phyloP scores from a whole-genome alignment of 371 early-diverging fungal genomes.

The Globomyces sp. region DNA sequence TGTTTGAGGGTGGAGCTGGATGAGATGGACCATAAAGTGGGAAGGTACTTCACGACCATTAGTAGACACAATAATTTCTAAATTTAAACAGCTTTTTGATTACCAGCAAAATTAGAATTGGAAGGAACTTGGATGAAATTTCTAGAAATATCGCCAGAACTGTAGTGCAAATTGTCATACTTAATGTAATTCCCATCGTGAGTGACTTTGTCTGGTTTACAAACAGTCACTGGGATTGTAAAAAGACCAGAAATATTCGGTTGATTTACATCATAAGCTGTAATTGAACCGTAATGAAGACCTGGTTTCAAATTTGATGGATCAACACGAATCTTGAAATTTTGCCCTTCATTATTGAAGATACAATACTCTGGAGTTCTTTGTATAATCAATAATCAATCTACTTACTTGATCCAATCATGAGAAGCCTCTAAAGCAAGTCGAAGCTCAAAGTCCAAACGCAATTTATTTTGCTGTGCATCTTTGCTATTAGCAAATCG shows the following conservation, averaged over 20 bases:
- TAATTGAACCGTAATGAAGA: conserved; percentile 76
- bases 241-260: conserved; percentile 74
- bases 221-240: conserved; percentile 85
- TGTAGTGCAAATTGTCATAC: conserved; percentile 64
- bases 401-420: conserved; percentile 63
- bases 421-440: conserved; percentile 69
- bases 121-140: conserved; percentile 78
- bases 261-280: conserved; percentile 74
- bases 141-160: conserved; percentile 77
- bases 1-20: conserved; percentile 71
- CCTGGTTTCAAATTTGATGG: conserved; percentile 75
- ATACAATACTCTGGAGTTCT: conserved; percentile 74
- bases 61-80: conserved; percentile 30
- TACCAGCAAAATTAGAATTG: conserved; percentile 68
- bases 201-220: conserved; percentile 63
- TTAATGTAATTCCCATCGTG: conserved; percentile 10
- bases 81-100: too few species aligned
- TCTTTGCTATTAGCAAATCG: conserved; percentile 71
- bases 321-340: conserved; percentile 77
- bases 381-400: too few species aligned
- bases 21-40: conserved; percentile 29
- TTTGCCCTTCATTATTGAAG: conserved; percentile 61
- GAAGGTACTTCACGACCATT: conserved; percentile 33
- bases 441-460: conserved; percentile 76
- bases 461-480: conserved; percentile 41